Evolutionary conservation across 371 early-diverging fungal genomes (phyloP).

Genomic region (Lichtheimia ramosa): DNA sequence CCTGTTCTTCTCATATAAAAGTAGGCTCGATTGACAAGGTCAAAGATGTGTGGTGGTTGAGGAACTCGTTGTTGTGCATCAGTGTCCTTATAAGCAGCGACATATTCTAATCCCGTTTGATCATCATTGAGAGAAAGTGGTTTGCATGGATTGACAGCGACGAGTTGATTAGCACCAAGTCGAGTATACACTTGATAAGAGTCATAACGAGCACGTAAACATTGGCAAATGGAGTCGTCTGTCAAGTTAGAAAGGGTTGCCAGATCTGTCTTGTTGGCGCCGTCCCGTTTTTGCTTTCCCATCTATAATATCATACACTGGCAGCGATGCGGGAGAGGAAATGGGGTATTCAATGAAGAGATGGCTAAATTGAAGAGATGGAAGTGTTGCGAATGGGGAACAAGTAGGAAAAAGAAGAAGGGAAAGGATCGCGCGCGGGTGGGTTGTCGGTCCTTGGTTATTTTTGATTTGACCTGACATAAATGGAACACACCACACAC

Average conservation of each 20-base stretch:
- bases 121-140: slow-evolving; percentile 34
- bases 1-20: slow-evolving; percentile 47
- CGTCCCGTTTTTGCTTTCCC: slow-evolving; percentile 12
- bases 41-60: slow-evolving; percentile 40
- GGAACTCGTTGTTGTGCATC: slow-evolving; percentile 36
- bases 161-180: slow-evolving; percentile 61
- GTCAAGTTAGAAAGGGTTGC: slow-evolving; percentile 27
- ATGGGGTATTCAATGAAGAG: not conserved
- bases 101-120: slow-evolving; percentile 50
- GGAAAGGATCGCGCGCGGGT: not conserved
- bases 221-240: slow-evolving; percentile 43
- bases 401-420: not conserved
- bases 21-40: slow-evolving; percentile 42
- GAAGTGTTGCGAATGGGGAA: not conserved
- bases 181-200: slow-evolving; percentile 60
- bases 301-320: slow-evolving; percentile 1
- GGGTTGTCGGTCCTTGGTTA: not conserved
- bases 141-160: slow-evolving; percentile 52
- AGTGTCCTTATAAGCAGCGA: slow-evolving; percentile 40
- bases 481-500: not conserved
- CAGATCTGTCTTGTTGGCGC: slow-evolving; percentile 23
- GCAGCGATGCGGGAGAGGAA: not conserved
- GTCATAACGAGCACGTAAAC: slow-evolving; percentile 50
- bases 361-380: not conserved
- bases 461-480: slow-evolving; percentile 3